A percentile compares a stretch with the other conserved stretches of the same genome.
These are phyloP conservation scores for Gamarada debralockiae DNA, from an alignment of 495 filamentous ascomycete genomes.

Conservation along the genomic window DNA sequence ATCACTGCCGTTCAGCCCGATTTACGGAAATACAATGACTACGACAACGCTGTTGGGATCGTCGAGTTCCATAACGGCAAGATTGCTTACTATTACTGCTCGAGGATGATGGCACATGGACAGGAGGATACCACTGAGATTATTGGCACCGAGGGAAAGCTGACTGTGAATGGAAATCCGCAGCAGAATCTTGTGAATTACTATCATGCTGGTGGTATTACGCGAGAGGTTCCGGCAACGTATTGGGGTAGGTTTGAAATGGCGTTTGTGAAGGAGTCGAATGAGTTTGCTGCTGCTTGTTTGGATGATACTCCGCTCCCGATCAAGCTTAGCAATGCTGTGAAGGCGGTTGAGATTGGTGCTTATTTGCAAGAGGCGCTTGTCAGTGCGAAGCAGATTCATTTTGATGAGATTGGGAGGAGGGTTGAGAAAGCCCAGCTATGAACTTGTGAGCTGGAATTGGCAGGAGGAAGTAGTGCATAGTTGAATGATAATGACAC, in stretches of 20 bases:
- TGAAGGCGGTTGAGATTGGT: slow-evolving; percentile 58
- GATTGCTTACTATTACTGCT: slow-evolving; percentile 57
- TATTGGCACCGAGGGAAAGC: slow-evolving; percentile 58
- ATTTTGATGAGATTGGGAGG: background rate
- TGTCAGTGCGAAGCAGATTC: background rate
- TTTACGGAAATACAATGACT: slow-evolving; percentile 52
- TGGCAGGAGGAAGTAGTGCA: too few species aligned
- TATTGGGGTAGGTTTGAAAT: slow-evolving; percentile 61
- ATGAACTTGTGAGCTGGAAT: background rate
- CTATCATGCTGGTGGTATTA: slow-evolving; percentile 42
- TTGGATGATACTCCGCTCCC: slow-evolving; percentile 50
- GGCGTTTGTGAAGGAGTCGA: slow-evolving; percentile 60
- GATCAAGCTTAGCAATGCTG: slow-evolving; percentile 48
- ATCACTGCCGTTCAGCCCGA: slow-evolving; percentile 60
- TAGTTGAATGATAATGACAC: too few species aligned
- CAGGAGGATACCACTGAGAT: slow-evolving; percentile 64
- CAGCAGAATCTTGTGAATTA: slow-evolving; percentile 47
- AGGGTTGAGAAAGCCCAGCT: background rate
- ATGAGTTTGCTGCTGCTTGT: slow-evolving; percentile 53
- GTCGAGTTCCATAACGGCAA: slow-evolving; percentile 59
- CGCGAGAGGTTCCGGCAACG: slow-evolving; percentile 50
- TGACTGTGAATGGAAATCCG: slow-evolving; percentile 54
- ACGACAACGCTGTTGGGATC: slow-evolving; percentile 59
- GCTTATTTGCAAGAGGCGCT: background rate
- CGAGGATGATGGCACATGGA: slow-evolving; percentile 61